Evolutionary conservation across 2,329 filamentous ascomycete species (phyloP).

Genomic region (Cytospora schulzeri): DNA sequence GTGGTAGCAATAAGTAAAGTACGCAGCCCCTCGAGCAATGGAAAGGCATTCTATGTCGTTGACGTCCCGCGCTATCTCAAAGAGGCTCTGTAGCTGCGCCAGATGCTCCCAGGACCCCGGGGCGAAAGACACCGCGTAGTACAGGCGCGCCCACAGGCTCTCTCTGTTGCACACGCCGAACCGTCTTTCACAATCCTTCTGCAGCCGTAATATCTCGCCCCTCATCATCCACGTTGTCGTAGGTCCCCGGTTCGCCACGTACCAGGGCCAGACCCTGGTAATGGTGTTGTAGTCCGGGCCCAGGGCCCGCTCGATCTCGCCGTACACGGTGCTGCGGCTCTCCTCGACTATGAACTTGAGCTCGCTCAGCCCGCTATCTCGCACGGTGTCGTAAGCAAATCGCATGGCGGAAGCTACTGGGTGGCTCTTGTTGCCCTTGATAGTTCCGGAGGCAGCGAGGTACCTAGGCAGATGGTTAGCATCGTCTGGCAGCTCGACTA

Average conservation of each 20-base stretch:
- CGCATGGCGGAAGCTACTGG: not conserved
- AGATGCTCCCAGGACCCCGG: not conserved
- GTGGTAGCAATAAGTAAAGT: not conserved
- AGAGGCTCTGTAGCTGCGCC: not conserved
- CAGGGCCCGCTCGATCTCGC: not conserved
- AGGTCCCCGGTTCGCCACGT: not conserved
- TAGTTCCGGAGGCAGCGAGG: not conserved
- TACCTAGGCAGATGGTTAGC: not conserved
- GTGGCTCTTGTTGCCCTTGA: not conserved
- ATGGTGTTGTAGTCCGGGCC: not conserved
- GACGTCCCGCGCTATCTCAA: not conserved
- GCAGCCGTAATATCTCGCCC: not conserved
- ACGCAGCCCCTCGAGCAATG: not conserved
- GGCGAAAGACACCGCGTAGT: not conserved
- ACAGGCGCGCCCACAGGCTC: not conserved
- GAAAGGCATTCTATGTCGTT: not conserved
- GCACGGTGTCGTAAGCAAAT: not conserved
- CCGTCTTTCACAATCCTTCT: not conserved
- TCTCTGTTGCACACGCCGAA: not conserved
- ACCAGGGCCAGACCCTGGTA: not conserved
- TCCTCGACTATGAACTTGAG: not conserved
- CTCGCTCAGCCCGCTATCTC: not conserved
- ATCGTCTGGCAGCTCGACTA: not conserved
- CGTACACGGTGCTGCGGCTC: not conserved
- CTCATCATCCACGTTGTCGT: not conserved